Evolutionary conservation across 148 eudicot species (phyloP).

Genomic region (Rhododendron simsii): DNA sequence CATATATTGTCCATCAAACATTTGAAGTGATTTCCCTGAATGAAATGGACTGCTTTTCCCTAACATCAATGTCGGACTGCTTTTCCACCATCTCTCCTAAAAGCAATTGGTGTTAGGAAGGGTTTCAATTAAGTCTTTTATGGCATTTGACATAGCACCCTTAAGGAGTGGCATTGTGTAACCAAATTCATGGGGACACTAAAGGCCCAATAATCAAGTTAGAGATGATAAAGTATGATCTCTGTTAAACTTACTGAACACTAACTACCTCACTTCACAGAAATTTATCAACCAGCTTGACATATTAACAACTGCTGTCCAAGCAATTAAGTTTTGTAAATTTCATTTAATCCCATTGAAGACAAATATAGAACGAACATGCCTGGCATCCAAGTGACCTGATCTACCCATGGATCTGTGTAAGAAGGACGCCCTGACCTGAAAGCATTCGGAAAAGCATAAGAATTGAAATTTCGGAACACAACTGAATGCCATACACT

Average conservation of each 20-base stretch:
- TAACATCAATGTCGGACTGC: neutral
- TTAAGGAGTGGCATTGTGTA: too few relatives aligned
- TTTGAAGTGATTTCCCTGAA: neutral
- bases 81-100: too few relatives aligned
- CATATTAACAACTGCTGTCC: neutral
- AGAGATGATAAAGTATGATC: neutral
- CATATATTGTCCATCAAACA: neutral
- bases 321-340: neutral
- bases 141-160: too few relatives aligned
- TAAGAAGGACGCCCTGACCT: constrained; percentile 92
- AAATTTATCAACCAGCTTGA: neutral
- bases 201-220: too few relatives aligned
- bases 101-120: too few relatives aligned
- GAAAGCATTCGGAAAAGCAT: constrained; percentile 19
- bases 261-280: neutral
- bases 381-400: constrained; percentile 89
- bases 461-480: neutral
- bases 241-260: neutral
- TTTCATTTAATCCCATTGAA: neutral
- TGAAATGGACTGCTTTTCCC: neutral
- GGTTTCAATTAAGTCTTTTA: too few relatives aligned
- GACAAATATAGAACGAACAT: constrained; percentile 19
- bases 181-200: too few relatives aligned
- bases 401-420: constrained; percentile 83
- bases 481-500: neutral